A percentile compares a stretch with the other conserved stretches of the same genome.
Evolutionary conservation across 495 filamentous ascomycete genomes (phyloP).

Genomic region (Penicillium macrosclerotiorum): DNA sequence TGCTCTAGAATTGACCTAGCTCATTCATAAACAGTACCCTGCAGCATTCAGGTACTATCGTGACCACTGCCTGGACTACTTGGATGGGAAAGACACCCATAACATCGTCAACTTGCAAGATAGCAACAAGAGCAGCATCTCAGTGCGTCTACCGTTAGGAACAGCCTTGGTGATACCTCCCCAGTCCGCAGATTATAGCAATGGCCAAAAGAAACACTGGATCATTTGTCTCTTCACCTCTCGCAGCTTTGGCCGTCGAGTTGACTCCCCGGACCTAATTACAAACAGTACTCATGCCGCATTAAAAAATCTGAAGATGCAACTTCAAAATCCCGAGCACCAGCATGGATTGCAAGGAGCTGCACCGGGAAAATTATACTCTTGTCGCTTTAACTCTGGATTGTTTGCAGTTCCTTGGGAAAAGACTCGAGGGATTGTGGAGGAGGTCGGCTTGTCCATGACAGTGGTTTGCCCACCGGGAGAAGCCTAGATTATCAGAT

Average conservation of each 20-base stretch:
- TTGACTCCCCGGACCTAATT: constrained; percentile 29
- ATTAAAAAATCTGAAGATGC: constrained; percentile 34
- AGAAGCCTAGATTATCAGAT: no score
- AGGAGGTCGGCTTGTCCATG: constrained; percentile 19
- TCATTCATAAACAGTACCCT: constrained; percentile 44
- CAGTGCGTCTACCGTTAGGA: constrained; percentile 24
- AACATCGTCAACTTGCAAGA: constrained; percentile 4
- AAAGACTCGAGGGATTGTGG: constrained; percentile 21
- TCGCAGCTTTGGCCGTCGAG: constrained; percentile 24
- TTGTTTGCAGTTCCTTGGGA: constrained; percentile 40
- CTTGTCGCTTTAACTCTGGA: constrained; percentile 46
- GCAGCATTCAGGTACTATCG: constrained; percentile 36
- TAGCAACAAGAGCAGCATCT: neutral
- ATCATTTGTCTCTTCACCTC: constrained; percentile 51
- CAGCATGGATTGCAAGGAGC: neutral
- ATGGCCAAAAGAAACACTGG: constrained; percentile 36
- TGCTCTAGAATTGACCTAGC: neutral
- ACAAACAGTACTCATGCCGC: constrained; percentile 38
- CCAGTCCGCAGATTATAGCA: constrained; percentile 20
- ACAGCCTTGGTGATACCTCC: constrained; percentile 47
- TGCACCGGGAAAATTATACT: constrained; percentile 24
- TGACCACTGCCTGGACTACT: constrained; percentile 26
- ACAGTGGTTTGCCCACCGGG: constrained; percentile 21
- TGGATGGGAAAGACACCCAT: constrained; percentile 2
- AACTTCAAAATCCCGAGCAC: constrained; percentile 20